These are phyloP conservation scores for Leccinum olivaceopallidum DNA, from an alignment of 768 basidiomycete genomes.

Conservation along the genomic window DNA sequence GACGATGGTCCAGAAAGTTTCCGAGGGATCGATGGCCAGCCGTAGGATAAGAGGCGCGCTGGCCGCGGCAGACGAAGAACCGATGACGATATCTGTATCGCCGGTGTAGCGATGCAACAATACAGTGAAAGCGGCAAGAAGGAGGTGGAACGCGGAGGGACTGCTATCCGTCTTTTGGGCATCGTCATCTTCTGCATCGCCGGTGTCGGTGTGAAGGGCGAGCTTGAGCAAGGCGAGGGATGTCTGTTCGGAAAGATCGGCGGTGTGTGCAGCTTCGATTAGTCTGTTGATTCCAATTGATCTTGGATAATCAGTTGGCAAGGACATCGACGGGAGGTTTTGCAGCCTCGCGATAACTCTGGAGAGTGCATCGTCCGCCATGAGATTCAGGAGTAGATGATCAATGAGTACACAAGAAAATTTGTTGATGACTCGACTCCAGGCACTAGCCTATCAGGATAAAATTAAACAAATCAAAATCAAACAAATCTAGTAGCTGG, in stretches of 20 bases:
- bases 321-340: constrained; percentile 83
- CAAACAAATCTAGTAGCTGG: no score
- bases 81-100: constrained; percentile 91
- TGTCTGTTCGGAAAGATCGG: constrained; percentile 72
- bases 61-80: constrained; percentile 76
- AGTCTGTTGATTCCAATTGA: constrained; percentile 70
- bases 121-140: constrained; percentile 89
- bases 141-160: constrained; percentile 87
- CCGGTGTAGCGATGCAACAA: constrained; percentile 94
- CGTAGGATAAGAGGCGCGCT: constrained; percentile 84
- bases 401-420: constrained; percentile 1
- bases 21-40: constrained; percentile 76
- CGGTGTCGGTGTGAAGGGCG: constrained; percentile 66
- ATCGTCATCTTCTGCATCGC: constrained; percentile 50
- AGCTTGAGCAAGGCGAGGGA: constrained; percentile 82
- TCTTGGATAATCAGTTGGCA: constrained; percentile 96
- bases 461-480: background rate
- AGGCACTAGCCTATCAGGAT: background rate
- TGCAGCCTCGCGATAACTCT: constrained; percentile 68
- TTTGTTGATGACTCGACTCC: constrained; percentile 11
- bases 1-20: constrained; percentile 89
- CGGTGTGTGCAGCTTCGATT: constrained; percentile 79
- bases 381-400: background rate
- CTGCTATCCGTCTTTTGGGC: constrained; percentile 37
- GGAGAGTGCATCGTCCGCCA: constrained; percentile 35